These are phyloP conservation scores for Sclerotinia subarctica DNA, from an alignment of 2,329 filamentous ascomycete species.

Conservation along the genomic window DNA sequence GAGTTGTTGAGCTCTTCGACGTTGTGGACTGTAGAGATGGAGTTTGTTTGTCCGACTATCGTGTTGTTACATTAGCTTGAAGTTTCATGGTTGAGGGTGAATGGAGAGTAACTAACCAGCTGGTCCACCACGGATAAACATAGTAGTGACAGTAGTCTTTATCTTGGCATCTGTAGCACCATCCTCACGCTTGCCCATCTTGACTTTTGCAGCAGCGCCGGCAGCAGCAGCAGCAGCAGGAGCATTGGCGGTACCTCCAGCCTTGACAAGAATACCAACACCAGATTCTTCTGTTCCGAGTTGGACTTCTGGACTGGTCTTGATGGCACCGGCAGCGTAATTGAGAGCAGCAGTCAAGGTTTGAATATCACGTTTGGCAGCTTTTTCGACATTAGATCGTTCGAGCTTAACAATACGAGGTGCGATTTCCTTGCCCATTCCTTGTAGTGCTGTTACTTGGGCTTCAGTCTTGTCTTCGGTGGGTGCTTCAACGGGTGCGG, in stretches of 20 bases:
- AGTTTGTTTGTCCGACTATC: conserved; percentile 19
- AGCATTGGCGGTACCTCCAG: neutral
- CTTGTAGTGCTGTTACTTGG: conserved; percentile 17
- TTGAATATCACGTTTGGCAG: conserved; percentile 45
- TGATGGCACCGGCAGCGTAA: conserved; percentile 47
- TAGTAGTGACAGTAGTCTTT: conserved; percentile 37
- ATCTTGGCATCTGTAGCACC: conserved; percentile 24
- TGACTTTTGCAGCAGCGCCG: conserved; percentile 1
- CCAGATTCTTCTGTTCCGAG: conserved; percentile 46
- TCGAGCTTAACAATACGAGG: conserved; percentile 17
- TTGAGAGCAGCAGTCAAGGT: conserved; percentile 48
- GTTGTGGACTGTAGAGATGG: conserved; percentile 11
- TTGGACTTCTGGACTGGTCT: conserved; percentile 48
- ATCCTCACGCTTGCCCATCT: conserved; percentile 20
- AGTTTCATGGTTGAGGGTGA: neutral
- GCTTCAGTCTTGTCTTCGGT: conserved; percentile 22
- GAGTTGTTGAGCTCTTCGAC: conserved; percentile 21
- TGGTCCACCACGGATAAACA: conserved; percentile 35
- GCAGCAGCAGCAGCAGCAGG: conserved; percentile 12
- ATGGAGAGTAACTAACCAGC: conserved; percentile 25
- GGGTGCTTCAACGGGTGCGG: conserved; percentile 19
- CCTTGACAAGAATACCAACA: conserved; percentile 17
- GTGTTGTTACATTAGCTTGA: neutral
- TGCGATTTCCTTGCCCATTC: conserved; percentile 22
- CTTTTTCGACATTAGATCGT: conserved; percentile 10